phyloP scores from a whole-genome alignment of 345 rosid genomes.

The Gossypium raimondii region DNA sequence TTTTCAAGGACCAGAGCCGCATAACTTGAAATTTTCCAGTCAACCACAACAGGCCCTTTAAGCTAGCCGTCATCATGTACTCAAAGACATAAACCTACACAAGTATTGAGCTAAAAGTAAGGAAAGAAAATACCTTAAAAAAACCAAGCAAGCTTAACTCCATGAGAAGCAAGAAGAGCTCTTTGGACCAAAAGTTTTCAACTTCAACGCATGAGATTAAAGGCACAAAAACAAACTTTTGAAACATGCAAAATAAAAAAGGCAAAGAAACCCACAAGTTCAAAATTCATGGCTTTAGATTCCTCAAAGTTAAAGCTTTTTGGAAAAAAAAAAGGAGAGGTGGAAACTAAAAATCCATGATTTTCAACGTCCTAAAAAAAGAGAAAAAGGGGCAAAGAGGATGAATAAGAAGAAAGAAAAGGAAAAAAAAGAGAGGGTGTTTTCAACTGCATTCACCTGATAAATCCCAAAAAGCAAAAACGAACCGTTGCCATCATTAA shows the following conservation, averaged over 20 bases:
- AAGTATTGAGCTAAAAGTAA: slow-evolving; percentile 4
- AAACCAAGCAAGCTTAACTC: slow-evolving; percentile 24
- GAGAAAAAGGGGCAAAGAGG: slow-evolving; percentile 7
- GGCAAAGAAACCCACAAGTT: slow-evolving; percentile 17
- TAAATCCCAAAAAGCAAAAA: slow-evolving; percentile 26
- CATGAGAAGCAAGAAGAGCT: neutral
- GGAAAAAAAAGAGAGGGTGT: neutral
- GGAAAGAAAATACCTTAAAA: slow-evolving; percentile 15
- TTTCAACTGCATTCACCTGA: slow-evolving; percentile 34
- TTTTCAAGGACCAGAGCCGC: neutral
- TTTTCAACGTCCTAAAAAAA: neutral
- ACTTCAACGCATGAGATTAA: slow-evolving; percentile 12
- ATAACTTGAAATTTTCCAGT: slow-evolving; percentile 17
- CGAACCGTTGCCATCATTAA: slow-evolving; percentile 36
- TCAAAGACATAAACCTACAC: slow-evolving; percentile 12
- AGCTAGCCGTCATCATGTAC: slow-evolving; percentile 18
- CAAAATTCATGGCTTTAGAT: slow-evolving; percentile 17
- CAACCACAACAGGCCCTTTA: slow-evolving; percentile 9
- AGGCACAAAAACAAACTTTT: slow-evolving; percentile 14
- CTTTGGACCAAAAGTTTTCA: neutral
- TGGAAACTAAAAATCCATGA: slow-evolving; percentile 13
- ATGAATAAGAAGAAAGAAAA: slow-evolving; percentile 17
- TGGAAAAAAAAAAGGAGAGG: neutral
- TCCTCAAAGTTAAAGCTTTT: slow-evolving; percentile 16
- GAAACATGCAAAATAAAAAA: slow-evolving; percentile 10